Base-by-base conservation (phyloP, 257 asterid species). In the Scutellaria barbata region DNA sequence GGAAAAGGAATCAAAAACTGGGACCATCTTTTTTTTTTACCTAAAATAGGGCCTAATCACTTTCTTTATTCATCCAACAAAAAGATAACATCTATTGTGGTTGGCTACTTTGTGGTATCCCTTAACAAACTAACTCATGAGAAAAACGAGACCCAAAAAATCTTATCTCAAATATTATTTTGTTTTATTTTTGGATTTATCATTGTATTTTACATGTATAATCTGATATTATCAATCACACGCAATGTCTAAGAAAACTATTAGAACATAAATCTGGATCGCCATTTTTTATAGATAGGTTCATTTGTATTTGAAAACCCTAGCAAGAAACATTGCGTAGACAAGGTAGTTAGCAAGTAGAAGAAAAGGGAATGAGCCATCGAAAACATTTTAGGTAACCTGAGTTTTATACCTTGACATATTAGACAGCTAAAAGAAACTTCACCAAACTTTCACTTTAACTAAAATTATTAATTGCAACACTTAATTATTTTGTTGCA, bases 11-110 rank as follows among this genome's bases (percentile, higher is more conserved):
- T 54, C 30, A 57, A 66, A 41, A 53, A 37, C 55, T n/a, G 74
- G 85, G 81, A 69, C 87, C 85, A 80, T 80, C 30, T 42, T 59
- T 45, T 59, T 39, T 73, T 42, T 43, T 25, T 74, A 58, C 83
- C 66, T 1, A 63, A 77, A 75, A 74, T 79, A 76, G 79, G 16
- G 71, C 56, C 48, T 42, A 71, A 66, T 62, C 48, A 52, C 72
- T 25, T 46, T 30, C 80, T 78, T 84, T 73, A 81, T 76, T 43
- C 64, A 20, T 48, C 72, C 72, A 74, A 18, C 68, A 52, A 40
- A 76, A 48, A 60, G 68, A 42, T 50, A 50, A 41, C 72, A 42
- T 62, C 65, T 57, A 25, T 14, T 35, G 17, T 33, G 69, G 75
- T 20, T 75, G 67, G 69, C 60, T 57, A n/a, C 37, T 53, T 63